Conservation (phyloP, 2,329 filamentous ascomycete genomes). For the Pezicula radicicola region DNA sequence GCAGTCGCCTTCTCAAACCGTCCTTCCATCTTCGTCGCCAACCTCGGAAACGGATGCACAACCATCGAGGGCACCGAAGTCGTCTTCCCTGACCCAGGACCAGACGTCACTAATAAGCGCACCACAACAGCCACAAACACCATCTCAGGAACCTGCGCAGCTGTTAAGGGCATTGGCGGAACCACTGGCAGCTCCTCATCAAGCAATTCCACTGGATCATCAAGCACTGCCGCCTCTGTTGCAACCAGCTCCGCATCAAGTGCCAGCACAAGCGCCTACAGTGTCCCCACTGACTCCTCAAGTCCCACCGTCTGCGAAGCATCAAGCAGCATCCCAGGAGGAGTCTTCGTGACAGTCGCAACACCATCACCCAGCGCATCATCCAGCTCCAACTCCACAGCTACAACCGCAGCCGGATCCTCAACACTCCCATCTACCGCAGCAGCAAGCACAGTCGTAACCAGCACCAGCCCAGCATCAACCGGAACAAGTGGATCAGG, state of each 20-base stretch:
- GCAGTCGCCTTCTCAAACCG: slow-evolving; percentile 39
- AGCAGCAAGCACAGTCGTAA: not conserved
- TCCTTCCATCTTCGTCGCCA: slow-evolving; percentile 57
- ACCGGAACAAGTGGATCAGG: not conserved
- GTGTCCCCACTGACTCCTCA: not conserved
- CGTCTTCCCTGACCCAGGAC: slow-evolving; percentile 52
- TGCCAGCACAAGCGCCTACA: not conserved
- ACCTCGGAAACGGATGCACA: slow-evolving; percentile 47
- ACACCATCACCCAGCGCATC: not conserved
- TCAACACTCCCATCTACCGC: not conserved
- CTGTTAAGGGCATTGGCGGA: slow-evolving; percentile 16
- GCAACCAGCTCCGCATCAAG: not conserved
- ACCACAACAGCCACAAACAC: slow-evolving; percentile 5
- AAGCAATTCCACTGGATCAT: too few relatives aligned
- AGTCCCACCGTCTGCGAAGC: not conserved
- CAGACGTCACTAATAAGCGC: slow-evolving; percentile 28
- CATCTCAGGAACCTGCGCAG: slow-evolving; percentile 20
- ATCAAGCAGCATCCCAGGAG: not conserved
- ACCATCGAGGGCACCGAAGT: slow-evolving; percentile 46
- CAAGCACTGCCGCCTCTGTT: not conserved
- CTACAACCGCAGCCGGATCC: not conserved
- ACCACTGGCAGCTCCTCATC: not conserved
- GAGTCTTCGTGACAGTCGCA: not conserved
- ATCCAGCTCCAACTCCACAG: too few relatives aligned
- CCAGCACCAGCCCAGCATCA: not conserved